Evolutionary conservation across 1,284 basidiomycete species (phyloP), one percentile per base, ranked within the genome.

Genomic region (Papiliotrema fonsecae): DNA sequence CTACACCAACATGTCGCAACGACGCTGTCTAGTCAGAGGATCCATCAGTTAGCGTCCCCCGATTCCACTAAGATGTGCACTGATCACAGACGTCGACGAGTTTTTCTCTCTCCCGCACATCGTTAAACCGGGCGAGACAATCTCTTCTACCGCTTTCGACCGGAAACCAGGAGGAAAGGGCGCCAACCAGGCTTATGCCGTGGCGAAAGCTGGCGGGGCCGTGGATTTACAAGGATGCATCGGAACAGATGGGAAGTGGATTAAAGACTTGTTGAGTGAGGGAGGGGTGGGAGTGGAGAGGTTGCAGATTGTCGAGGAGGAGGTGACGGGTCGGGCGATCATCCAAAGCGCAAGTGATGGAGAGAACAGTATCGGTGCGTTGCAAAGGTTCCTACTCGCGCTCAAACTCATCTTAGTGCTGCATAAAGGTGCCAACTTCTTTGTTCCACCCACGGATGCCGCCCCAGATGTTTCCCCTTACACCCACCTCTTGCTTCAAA

Each of bases 401-500:
- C 3, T 41, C 25, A n/a, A 28, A 16, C 35, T 11, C 22, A 13
- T 36, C 14, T 40, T 54, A 75, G 74, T 76, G 11, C 64, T 76
- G 6, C 64, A 73, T 50, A 61, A 64, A 36, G 74, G 73, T 37
- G 68, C 73, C n/a, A 76, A 76, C 54, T 59, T 57, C 49, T 30
- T 57, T 38, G 22, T 58, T 4, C 52, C 61, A 2, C 21, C 53
- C 25, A 26, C 47, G 16, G 47, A 59, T 22, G 42, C 58, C 35
- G 42, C 47, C n/a, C 60, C 60, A 9, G 42, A 60, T 27, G 51
- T 68, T 2, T 30, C 40, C 9, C 49, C 48, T 21, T 62, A 66
- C 57, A 72, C 77, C 16, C 76, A 79, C 55, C 64, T 81, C 5
- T 65, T 80, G n/a, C 62, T 80, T 1, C 79, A 81, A 52, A 81